These are phyloP conservation scores for Raphanus hybrid DNA, from an alignment of 441 rosid genomes.

Conservation along the genomic window DNA sequence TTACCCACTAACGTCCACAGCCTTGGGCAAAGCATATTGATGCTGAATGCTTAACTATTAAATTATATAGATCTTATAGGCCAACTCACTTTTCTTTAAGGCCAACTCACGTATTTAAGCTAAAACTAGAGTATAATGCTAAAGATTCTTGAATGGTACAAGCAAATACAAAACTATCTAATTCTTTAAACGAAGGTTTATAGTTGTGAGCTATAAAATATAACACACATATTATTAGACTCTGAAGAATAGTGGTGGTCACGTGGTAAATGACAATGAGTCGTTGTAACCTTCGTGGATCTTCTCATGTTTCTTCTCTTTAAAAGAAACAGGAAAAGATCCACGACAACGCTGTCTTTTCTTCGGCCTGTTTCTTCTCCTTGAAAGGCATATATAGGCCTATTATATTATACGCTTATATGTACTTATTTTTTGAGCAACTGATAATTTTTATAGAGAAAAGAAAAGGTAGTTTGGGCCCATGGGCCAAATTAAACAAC, in stretches of 20 bases:
- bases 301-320: too few species aligned
- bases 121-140: constrained; percentile 8
- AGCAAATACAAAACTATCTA: not conserved
- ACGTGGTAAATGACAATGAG: constrained; percentile 38
- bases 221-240: constrained; percentile 10
- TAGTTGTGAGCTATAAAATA: constrained; percentile 22
- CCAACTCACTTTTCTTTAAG: not conserved
- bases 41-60: not conserved
- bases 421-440: too few species aligned
- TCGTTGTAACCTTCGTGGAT: constrained; percentile 39
- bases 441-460: too few species aligned
- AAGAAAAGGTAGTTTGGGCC: too few species aligned
- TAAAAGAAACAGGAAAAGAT: too few species aligned
- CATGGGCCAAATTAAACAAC: too few species aligned
- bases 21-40: not conserved
- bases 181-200: not conserved
- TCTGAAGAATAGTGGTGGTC: constrained; percentile 36
- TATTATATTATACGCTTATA: constrained; percentile 39
- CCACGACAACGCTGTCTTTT: too few species aligned
- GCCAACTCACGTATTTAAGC: not conserved
- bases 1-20: not conserved
- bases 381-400: constrained; percentile 24
- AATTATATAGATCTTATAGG: not conserved
- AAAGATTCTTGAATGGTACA: constrained; percentile 16
- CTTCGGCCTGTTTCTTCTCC: too few species aligned